phyloP scores from a whole-genome alignment of 2,329 filamentous ascomycete genomes.

The Scedosporium boydii region DNA sequence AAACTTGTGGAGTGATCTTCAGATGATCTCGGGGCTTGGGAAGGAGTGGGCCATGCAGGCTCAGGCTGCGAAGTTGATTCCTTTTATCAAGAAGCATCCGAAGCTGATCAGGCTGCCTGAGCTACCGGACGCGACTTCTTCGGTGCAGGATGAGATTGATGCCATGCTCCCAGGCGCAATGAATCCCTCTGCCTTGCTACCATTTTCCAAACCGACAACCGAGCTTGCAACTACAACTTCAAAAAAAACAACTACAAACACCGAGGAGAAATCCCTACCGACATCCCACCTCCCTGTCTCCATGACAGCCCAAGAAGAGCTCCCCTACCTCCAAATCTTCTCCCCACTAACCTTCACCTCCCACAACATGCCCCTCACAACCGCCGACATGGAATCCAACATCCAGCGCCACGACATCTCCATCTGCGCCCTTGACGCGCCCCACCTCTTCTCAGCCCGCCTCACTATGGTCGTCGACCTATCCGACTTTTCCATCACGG shows the following conservation, averaged over 20 bases:
- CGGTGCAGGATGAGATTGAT: constrained; percentile 18
- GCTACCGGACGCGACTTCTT: constrained; percentile 5
- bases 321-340: constrained; percentile 63
- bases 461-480: constrained; percentile 51
- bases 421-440: constrained; percentile 29
- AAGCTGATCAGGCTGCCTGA: constrained; percentile 23
- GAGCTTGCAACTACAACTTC: constrained; percentile 12
- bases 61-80: constrained; percentile 1
- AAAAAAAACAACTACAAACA: constrained; percentile 15
- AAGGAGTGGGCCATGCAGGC: background rate
- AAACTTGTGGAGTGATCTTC: constrained; percentile 48
- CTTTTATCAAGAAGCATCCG: constrained; percentile 20
- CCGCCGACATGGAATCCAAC: constrained; percentile 17
- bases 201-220: constrained; percentile 32
- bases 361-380: constrained; percentile 32
- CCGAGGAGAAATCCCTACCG: constrained; percentile 26
- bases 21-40: constrained; percentile 24
- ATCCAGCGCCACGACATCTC: constrained; percentile 49
- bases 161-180: constrained; percentile 37
- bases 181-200: constrained; percentile 41
- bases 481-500: constrained; percentile 37
- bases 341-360: constrained; percentile 56
- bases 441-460: constrained; percentile 36
- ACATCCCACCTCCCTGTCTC: constrained; percentile 55
- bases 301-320: constrained; percentile 53